A percentile compares a stretch with the other conserved stretches of the same genome.
phyloP scores from a whole-genome alignment of 2,329 filamentous ascomycete genomes.

The Apiospora kogelbergensis region DNA sequence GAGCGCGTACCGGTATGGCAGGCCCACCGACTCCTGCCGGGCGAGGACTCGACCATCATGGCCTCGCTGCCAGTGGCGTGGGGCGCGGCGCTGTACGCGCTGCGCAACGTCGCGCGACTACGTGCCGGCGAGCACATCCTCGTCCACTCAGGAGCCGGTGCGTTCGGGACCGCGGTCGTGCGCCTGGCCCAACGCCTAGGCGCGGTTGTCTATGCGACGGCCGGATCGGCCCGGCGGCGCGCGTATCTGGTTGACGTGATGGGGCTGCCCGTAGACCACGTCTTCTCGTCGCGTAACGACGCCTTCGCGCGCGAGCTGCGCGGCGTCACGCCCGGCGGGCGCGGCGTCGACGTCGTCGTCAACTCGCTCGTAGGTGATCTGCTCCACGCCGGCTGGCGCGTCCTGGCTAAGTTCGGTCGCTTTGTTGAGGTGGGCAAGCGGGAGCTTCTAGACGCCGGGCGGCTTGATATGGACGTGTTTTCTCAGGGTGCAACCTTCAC shows the following conservation, averaged over 20 bases:
- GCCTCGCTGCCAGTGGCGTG: constrained; percentile 25
- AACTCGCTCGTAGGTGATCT: constrained; percentile 29
- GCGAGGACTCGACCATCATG: constrained; percentile 20
- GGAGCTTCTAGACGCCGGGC: constrained; percentile 18
- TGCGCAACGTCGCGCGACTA: constrained; percentile 28
- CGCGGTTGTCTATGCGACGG: constrained; percentile 33
- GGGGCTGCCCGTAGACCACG: constrained; percentile 21
- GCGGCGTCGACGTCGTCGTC: constrained; percentile 13
- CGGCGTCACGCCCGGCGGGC: neutral
- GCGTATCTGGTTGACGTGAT: too few species aligned
- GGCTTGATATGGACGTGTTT: constrained; percentile 16
- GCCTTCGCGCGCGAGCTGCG: neutral
- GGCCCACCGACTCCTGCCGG: constrained; percentile 19
- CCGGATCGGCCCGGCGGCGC: constrained; percentile 20
- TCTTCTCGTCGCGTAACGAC: constrained; percentile 10
- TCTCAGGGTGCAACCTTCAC: constrained; percentile 17
- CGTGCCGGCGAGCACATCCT: constrained; percentile 28
- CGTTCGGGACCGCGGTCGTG: constrained; percentile 36
- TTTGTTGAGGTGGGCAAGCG: constrained; percentile 28
- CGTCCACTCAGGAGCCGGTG: constrained; percentile 34
- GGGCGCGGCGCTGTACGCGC: constrained; percentile 29
- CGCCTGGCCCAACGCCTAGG: constrained; percentile 25
- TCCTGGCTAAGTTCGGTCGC: constrained; percentile 30
- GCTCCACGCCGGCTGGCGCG: constrained; percentile 27
- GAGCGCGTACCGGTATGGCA: constrained; percentile 26